Evolutionary conservation across 768 basidiomycete species (phyloP), one percentile per base, ranked within the genome.

Genomic region (Mrakia gelida): DNA sequence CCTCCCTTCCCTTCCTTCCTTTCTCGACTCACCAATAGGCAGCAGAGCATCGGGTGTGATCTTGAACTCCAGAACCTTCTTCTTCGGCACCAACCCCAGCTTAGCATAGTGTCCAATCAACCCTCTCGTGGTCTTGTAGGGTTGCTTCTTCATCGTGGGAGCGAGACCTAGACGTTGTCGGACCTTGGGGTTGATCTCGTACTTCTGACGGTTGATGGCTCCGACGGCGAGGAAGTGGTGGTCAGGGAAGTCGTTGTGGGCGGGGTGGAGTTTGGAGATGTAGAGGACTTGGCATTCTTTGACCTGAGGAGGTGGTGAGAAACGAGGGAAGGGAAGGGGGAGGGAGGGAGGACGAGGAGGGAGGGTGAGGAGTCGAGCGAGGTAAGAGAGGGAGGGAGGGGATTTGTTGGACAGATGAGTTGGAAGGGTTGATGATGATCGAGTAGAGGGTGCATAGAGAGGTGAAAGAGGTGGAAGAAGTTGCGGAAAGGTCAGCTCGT

Each of bases 151-250:
- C 30, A 62, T 54, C 23, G 77, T 73, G 18, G 77, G 77, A 15
- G 61, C n/a, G 16, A 78, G 63, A 28, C 77, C 77, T 13, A 78
- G 49, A 16, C 38, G 38, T 43, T 73, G 71, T 11, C 77, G 71
- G 28, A 62, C 56, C 18, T 16, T 23, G 23, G 71, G 72, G 62
- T 78, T 71, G 63, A 78, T 38, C 41, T 65, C 45, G 52, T 73
- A 78, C 63, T 49, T 26, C 1, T 26, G 61, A 26, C 59, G 59
- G 83, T 96, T 90, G 0, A 91, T 90, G 3, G 94, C 91, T 72
- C 94, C 96, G 23, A 99, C 89, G 84, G 98, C 94, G 38, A 98
- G 91, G n/a, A 92, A 93, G 85, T 95, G 92, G 82, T 94, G 93
- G 81, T 90, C 89, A 43, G 90, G 28, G 32, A 65, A 30, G 32